Percentiles rank a stretch among this genome's conserved stretches.
phyloP scores from a whole-genome alignment of 2,329 filamentous ascomycete genomes.

The Davidsoniella virescens region DNA sequence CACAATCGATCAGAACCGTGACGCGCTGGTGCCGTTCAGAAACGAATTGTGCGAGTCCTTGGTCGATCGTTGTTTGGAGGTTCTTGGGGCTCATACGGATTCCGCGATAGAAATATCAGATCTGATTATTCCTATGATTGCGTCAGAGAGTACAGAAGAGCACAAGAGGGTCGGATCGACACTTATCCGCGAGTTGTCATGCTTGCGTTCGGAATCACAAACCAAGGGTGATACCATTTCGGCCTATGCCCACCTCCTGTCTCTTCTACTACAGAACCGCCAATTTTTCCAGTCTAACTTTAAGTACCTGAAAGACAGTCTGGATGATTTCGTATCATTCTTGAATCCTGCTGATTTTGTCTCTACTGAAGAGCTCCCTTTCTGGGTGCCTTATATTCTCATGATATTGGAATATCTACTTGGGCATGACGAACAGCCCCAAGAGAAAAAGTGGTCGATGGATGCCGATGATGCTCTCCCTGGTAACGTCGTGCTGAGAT shows the following conservation, averaged over 20 bases:
- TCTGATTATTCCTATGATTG: constrained; percentile 59
- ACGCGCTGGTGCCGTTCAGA: constrained; percentile 39
- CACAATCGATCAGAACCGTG: constrained; percentile 17
- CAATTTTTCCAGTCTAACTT: constrained; percentile 65
- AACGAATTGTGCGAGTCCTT: constrained; percentile 56
- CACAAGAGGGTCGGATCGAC: constrained; percentile 49
- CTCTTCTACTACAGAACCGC: constrained; percentile 69
- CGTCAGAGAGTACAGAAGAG: constrained; percentile 38
- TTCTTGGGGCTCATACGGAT: constrained; percentile 73
- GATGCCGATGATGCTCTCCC: constrained; percentile 29
- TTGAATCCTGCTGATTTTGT: constrained; percentile 53
- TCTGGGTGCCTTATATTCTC: constrained; percentile 83
- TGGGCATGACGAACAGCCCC: constrained; percentile 73
- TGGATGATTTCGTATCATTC: constrained; percentile 61
- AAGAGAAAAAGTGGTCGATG: constrained; percentile 50
- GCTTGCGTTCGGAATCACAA: constrained; percentile 45
- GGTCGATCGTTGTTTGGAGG: constrained; percentile 79
- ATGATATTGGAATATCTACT: constrained; percentile 80
- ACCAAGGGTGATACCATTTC: constrained; percentile 49
- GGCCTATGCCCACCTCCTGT: constrained; percentile 82
- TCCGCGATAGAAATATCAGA: constrained; percentile 85
- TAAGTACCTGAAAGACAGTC: constrained; percentile 58
- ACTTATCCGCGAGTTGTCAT: constrained; percentile 68
- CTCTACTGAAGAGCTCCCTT: constrained; percentile 61
- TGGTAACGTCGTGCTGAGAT: constrained; percentile 18